Evolutionary conservation across 805 yeast genomes (phyloP).

Genomic region (Kuraishia borneana): DNA sequence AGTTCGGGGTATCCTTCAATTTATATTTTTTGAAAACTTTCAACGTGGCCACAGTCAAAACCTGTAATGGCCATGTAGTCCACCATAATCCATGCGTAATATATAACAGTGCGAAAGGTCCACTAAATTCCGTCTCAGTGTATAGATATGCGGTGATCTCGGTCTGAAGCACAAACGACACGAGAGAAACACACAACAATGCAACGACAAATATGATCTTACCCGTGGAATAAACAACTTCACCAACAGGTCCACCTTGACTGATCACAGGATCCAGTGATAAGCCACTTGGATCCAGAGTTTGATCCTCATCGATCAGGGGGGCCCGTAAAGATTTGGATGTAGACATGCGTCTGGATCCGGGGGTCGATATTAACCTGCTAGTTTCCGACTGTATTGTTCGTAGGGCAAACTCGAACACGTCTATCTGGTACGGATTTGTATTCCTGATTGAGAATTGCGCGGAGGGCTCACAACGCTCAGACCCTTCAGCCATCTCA

Average conservation of each 20-base stretch:
- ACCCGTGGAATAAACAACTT: constrained; percentile 1
- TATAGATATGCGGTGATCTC: constrained; percentile 69
- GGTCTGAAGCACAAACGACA: constrained; percentile 68
- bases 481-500: too few species aligned
- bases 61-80: constrained; percentile 62
- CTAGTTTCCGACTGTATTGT: too few species aligned
- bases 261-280: background rate
- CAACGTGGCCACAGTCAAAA: constrained; percentile 31
- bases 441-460: too few species aligned
- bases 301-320: too few species aligned
- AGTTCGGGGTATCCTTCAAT: constrained; percentile 3
- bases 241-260: background rate
- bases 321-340: too few species aligned
- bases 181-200: constrained; percentile 35
- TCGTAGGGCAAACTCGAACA: too few species aligned
- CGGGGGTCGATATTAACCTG: too few species aligned
- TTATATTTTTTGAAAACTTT: constrained; percentile 25
- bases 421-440: too few species aligned
- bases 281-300: background rate
- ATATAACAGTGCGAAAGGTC: constrained; percentile 56
- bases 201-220: constrained; percentile 32
- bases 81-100: constrained; percentile 77
- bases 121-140: constrained; percentile 36
- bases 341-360: too few species aligned
- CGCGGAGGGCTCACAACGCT: too few species aligned